Conservation (phyloP, 495 filamentous ascomycete genomes). For the Staphylotrichum longicolle region DNA sequence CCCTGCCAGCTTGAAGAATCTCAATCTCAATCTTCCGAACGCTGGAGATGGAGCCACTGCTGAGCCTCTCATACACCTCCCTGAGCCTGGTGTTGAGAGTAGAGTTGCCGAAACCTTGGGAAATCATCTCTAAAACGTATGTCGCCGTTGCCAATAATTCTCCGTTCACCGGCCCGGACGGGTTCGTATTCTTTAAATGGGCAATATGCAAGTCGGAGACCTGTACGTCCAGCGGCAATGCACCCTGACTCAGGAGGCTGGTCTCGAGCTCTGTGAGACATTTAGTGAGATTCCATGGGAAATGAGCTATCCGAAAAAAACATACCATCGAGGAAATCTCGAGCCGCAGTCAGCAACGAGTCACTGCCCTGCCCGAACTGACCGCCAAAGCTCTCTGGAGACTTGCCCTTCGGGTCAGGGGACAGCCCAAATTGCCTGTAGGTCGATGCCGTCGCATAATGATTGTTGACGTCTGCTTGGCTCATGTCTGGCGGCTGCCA, state of each 20-base stretch:
- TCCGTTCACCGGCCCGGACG: conserved; percentile 20
- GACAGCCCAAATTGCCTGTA: conserved; percentile 16
- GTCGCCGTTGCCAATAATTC: conserved; percentile 32
- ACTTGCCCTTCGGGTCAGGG: conserved; percentile 43
- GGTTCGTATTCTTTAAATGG: conserved; percentile 32
- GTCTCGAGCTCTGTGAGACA: conserved; percentile 42
- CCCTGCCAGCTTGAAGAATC: conserved; percentile 46
- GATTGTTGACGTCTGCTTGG: conserved; percentile 19
- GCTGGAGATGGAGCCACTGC: conserved; percentile 34
- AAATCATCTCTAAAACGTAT: conserved; percentile 36
- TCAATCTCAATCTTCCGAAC: conserved; percentile 46
- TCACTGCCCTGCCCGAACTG: conserved; percentile 27
- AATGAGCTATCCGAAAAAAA: neutral
- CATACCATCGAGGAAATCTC: conserved; percentile 51
- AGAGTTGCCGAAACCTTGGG: conserved; percentile 25
- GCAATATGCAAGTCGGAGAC: conserved; percentile 37
- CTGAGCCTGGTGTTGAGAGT: conserved; percentile 29
- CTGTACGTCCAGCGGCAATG: conserved; percentile 31
- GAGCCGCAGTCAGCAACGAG: conserved; percentile 36
- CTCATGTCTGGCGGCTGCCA: conserved; percentile 40
- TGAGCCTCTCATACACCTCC: conserved; percentile 31
- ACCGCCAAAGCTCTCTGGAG: conserved; percentile 24
- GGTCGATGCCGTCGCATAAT: conserved; percentile 2
- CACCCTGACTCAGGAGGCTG: conserved; percentile 29
- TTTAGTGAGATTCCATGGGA: conserved; percentile 15